Percentiles rank a stretch among this genome's conserved stretches.
These are phyloP conservation scores for Talaromyces sp. DNA, from an alignment of 2,329 filamentous ascomycete species.

Conservation along the genomic window DNA sequence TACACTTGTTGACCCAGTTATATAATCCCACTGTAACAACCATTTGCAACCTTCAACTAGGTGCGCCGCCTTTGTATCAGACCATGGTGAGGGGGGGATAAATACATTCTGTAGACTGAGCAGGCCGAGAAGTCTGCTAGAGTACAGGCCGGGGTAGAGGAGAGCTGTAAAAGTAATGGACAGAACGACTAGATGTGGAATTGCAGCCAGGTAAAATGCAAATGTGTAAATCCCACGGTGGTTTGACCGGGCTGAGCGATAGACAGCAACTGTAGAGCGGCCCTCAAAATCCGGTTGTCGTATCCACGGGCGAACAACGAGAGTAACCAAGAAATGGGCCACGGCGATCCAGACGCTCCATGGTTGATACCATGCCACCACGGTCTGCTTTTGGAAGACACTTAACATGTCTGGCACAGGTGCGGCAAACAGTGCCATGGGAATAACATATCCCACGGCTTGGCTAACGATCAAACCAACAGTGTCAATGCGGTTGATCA, in stretches of 20 bases:
- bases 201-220: neutral
- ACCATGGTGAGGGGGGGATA: neutral
- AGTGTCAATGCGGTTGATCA: neutral
- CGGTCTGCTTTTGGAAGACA: neutral
- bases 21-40: conserved; percentile 4
- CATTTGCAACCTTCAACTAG: conserved; percentile 1
- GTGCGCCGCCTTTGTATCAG: neutral
- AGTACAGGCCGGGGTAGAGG: neutral
- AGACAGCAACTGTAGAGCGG: neutral
- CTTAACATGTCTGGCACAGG: neutral
- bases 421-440: neutral
- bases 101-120: neutral
- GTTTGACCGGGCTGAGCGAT: neutral
- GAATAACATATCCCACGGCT: neutral
- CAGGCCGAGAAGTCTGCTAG: neutral
- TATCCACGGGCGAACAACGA: neutral
- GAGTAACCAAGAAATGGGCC: neutral
- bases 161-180: neutral
- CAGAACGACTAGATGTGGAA: neutral
- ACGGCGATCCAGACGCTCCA: conserved; percentile 1
- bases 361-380: neutral
- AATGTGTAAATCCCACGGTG: neutral
- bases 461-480: neutral
- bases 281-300: neutral
- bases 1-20: neutral